Conservation (phyloP, 2,329 filamentous ascomycete genomes). For the Pseudofabraea citricarpa region DNA sequence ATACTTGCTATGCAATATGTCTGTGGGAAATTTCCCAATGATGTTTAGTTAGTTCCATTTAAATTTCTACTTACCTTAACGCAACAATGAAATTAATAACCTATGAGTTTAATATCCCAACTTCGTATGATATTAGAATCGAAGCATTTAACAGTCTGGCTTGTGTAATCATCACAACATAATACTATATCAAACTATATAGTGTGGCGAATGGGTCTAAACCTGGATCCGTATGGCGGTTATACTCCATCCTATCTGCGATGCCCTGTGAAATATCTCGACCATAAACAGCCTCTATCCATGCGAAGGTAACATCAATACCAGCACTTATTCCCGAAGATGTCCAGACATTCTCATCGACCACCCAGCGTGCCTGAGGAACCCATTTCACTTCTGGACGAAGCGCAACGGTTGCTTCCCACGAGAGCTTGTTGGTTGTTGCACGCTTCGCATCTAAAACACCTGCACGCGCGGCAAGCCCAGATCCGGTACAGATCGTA, state of each 20-base stretch:
- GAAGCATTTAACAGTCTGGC: no score
- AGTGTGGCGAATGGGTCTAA: constrained; percentile 49
- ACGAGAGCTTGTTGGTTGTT: constrained; percentile 63
- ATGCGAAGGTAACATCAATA: constrained; percentile 56
- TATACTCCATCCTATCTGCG: constrained; percentile 53
- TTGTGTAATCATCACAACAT: no score
- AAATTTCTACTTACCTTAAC: no score
- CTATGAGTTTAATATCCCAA: no score
- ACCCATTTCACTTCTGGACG: constrained; percentile 55
- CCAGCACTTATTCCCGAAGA: constrained; percentile 59
- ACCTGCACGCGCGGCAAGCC: constrained; percentile 47
- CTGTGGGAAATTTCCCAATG: no score
- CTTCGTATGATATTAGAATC: no score
- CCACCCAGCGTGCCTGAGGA: constrained; percentile 56
- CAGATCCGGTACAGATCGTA: constrained; percentile 62
- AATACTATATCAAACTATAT: background rate
- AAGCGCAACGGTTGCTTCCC: constrained; percentile 40
- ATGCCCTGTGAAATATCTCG: constrained; percentile 42
- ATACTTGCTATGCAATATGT: no score
- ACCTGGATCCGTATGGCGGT: constrained; percentile 42
- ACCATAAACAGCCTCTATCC: constrained; percentile 49
- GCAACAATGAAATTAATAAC: no score
- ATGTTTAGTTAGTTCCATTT: no score
- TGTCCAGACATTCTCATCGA: constrained; percentile 63
- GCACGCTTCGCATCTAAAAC: constrained; percentile 55